phyloP scores from a whole-genome alignment of 495 filamentous ascomycete genomes.

The Penicillium pulvis region DNA sequence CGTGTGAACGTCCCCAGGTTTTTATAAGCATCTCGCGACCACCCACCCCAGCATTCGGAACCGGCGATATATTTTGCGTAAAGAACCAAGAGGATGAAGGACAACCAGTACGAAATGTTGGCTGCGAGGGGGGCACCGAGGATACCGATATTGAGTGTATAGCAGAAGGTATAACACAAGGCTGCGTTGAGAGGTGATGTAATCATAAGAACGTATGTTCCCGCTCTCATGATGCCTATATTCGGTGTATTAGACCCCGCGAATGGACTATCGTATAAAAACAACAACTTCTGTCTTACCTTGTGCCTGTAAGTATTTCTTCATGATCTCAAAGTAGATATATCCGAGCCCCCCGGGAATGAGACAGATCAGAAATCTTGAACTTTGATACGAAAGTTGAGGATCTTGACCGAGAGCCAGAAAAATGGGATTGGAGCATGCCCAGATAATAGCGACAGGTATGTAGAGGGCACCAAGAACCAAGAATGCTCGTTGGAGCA shows the following conservation, averaged over 20 bases:
- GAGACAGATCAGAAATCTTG: slow-evolving; percentile 73
- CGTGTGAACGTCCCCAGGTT: slow-evolving; percentile 74
- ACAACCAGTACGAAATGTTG: slow-evolving; percentile 83
- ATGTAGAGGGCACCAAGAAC: slow-evolving; percentile 75
- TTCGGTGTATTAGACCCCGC: neutral
- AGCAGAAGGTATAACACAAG: slow-evolving; percentile 81
- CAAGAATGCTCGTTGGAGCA: slow-evolving; percentile 79
- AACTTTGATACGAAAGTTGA: slow-evolving; percentile 72
- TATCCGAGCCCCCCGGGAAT: slow-evolving; percentile 88
- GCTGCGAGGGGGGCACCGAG: slow-evolving; percentile 84
- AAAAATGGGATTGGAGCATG: slow-evolving; percentile 76
- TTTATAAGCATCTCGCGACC: slow-evolving; percentile 62
- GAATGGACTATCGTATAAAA: too few relatives aligned
- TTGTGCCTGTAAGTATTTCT: slow-evolving; percentile 92
- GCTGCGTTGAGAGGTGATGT: slow-evolving; percentile 77
- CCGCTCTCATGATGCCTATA: slow-evolving; percentile 79
- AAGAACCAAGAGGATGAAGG: slow-evolving; percentile 73
- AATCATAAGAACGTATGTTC: slow-evolving; percentile 83
- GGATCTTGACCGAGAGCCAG: slow-evolving; percentile 76
- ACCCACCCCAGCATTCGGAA: slow-evolving; percentile 82
- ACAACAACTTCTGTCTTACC: slow-evolving; percentile 43
- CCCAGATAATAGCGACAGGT: slow-evolving; percentile 75
- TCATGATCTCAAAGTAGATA: slow-evolving; percentile 88
- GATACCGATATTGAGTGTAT: slow-evolving; percentile 68
- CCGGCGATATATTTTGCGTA: slow-evolving; percentile 76